Evolutionary conservation across 2,329 filamentous ascomycete species (phyloP).

Genomic region (Pseudogymnoascus sp.): DNA sequence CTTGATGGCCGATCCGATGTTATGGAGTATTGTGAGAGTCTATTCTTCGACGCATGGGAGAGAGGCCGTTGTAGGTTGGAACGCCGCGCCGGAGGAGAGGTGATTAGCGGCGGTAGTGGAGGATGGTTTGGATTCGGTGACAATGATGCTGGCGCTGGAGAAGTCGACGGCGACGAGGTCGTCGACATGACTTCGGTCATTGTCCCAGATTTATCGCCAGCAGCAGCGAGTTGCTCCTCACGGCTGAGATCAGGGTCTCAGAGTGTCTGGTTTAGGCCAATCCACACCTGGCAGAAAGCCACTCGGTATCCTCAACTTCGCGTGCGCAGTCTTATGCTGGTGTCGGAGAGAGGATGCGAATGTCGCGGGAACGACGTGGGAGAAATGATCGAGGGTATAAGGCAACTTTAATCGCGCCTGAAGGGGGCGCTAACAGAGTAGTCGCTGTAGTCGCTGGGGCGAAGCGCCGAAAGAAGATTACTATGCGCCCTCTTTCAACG

Average conservation of each 20-base stretch:
- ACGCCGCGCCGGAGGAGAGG: slow-evolving; percentile 47
- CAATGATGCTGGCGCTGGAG: slow-evolving; percentile 42
- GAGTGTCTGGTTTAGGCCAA: slow-evolving; percentile 7
- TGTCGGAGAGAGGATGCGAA: neutral
- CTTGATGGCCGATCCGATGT: slow-evolving; percentile 55
- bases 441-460: neutral
- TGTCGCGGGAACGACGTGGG: neutral
- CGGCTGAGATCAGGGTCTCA: slow-evolving; percentile 4
- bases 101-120: slow-evolving; percentile 48
- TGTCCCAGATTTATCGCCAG: slow-evolving; percentile 11
- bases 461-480: slow-evolving; percentile 3
- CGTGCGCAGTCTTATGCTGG: slow-evolving; percentile 2
- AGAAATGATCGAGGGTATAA: neutral
- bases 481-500: slow-evolving; percentile 3
- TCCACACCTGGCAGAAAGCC: neutral
- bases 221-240: slow-evolving; percentile 5
- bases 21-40: slow-evolving; percentile 76
- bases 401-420: slow-evolving; percentile 5
- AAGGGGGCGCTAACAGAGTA: neutral
- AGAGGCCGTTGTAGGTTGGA: slow-evolving; percentile 57
- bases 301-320: slow-evolving; percentile 1
- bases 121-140: slow-evolving; percentile 45
- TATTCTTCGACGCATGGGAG: slow-evolving; percentile 72
- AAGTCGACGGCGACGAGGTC: slow-evolving; percentile 45
- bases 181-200: slow-evolving; percentile 48